These are phyloP conservation scores for Ophiostoma triangulosporum DNA, from an alignment of 2,329 filamentous ascomycete species.

Conservation along the genomic window DNA sequence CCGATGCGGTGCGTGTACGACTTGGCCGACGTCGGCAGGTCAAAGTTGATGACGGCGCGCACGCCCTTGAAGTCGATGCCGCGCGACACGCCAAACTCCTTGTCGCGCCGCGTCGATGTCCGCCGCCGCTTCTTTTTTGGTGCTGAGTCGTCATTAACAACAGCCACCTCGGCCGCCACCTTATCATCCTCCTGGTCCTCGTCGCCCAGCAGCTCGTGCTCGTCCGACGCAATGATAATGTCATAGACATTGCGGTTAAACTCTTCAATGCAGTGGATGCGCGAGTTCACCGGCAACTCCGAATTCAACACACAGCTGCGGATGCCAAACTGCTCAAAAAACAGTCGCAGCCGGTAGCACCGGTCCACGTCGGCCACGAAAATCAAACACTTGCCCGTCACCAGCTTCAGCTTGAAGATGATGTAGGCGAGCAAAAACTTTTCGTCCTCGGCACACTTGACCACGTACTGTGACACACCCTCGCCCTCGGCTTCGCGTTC, in stretches of 20 bases:
- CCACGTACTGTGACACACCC: slow-evolving; percentile 73
- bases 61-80: slow-evolving; percentile 97
- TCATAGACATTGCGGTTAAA: slow-evolving; percentile 97
- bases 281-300: slow-evolving; percentile 82
- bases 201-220: slow-evolving; percentile 22
- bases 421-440: slow-evolving; percentile 90
- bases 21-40: slow-evolving; percentile 74
- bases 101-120: slow-evolving; percentile 47
- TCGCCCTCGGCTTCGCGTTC: slow-evolving; percentile 66
- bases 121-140: slow-evolving; percentile 54
- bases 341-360: slow-evolving; percentile 86
- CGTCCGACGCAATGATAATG: slow-evolving; percentile 88
- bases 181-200: slow-evolving; percentile 23
- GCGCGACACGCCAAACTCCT: slow-evolving; percentile 88
- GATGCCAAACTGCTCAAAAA: slow-evolving; percentile 92
- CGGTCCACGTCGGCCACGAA: slow-evolving; percentile 71
- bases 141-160: slow-evolving; percentile 15
- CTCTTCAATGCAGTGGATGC: slow-evolving; percentile 89
- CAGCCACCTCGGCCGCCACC: slow-evolving; percentile 14
- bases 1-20: slow-evolving; percentile 97
- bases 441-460: slow-evolving; percentile 91
- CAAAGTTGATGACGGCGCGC: slow-evolving; percentile 89
- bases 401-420: slow-evolving; percentile 85
- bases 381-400: slow-evolving; percentile 74
- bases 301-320: slow-evolving; percentile 89